Evolutionary conservation across 352 stramenopile species (phyloP), one percentile per base, ranked within the genome.

Genomic region (Pythium folliculosum): DNA sequence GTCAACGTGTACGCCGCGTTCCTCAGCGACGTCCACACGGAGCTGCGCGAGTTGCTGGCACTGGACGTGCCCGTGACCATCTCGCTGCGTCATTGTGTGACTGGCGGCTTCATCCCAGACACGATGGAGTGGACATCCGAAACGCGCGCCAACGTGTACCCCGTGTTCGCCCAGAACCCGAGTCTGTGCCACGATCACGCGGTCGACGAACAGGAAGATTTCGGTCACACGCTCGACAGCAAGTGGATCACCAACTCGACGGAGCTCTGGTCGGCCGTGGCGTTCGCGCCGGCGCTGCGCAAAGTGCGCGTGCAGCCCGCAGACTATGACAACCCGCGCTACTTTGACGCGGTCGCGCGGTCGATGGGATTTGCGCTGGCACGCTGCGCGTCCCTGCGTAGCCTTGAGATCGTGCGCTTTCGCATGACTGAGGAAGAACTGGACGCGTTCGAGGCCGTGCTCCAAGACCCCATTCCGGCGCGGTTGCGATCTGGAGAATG

Each of bases 201-300:
- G n/a, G n/a, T n/a, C n/a, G 3, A 13, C 0, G 21, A 12, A 45
- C 54, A 19, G 5, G 2, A 6, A 5, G 50, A 12, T 7, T 14
- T 51, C 21, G 38, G 38, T 17, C 37, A 60, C 23, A 60, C 54
- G 7, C 37, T 60, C 13, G 22, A 60, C 13, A 51, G 37, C 38
- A 48, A 22, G 38, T 21, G 12, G 10, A 40, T 60, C 23, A 12
- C 35, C 21, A 60, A 23, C 54, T 60, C 54, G 54, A 49, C 21
- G 37, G 54, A 60, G 35, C 37, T 60, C 6, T 60, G 54, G 54
- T 60, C 54, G 22, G 54, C 54, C 35, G 54, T 60, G 13, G 54
- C 54, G 4, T 35, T 16, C 12, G 35, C 52, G 19, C 35, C 52
- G 9, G 27, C 14, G 9, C 9, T 59, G 12, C 19, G 13, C 7